Percentiles rank a stretch among this genome's conserved stretches.
Evolutionary conservation across 2,329 filamentous ascomycete genomes (phyloP).

Genomic region (Cladophialophora psammophila): DNA sequence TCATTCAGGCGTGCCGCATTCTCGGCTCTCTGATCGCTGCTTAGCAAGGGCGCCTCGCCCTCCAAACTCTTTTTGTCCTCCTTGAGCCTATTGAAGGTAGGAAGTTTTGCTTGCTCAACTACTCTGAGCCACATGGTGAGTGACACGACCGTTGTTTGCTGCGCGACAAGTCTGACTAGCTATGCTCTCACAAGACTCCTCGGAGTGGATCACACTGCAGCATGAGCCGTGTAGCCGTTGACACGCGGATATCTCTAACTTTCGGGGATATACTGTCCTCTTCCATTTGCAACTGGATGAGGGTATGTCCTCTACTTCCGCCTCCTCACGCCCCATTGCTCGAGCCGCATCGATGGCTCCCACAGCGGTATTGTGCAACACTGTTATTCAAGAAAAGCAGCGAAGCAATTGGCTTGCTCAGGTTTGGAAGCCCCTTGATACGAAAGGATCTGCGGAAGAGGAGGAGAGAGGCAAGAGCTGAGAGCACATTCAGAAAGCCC

Average conservation of each 20-base stretch:
- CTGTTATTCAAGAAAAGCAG: background rate
- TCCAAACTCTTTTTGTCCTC: background rate
- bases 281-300: background rate
- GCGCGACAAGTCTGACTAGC: background rate
- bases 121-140: background rate
- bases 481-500: background rate
- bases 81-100: background rate
- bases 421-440: background rate
- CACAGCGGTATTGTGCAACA: background rate
- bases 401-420: background rate
- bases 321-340: background rate
- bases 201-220: background rate
- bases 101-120: background rate
- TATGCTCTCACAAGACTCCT: background rate
- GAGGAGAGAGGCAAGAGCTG: background rate
- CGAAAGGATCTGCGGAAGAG: background rate
- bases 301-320: background rate
- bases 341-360: background rate
- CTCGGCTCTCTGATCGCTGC: background rate
- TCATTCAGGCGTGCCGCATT: background rate
- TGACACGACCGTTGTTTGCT: constrained; percentile 6
- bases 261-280: background rate
- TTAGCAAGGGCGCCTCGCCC: background rate
- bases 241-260: background rate
- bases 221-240: background rate